A percentile compares a stretch with the other conserved stretches of the same genome.
Evolutionary conservation across 768 basidiomycete species (phyloP).

Genomic region (Grammothele lineata): DNA sequence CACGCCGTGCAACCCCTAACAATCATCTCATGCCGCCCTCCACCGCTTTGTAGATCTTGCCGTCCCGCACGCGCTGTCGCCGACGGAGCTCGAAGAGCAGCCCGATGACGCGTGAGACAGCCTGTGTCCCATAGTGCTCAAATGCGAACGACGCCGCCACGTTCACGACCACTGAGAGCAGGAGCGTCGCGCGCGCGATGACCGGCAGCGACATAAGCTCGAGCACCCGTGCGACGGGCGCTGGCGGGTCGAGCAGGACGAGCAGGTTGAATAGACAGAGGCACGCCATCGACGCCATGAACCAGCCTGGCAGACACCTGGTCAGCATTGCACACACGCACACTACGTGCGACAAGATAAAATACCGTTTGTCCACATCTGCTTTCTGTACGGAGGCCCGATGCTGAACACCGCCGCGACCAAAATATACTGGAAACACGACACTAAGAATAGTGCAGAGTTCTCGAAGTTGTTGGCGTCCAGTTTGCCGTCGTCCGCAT

Average conservation of each 20-base stretch:
- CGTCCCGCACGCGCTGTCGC: conserved; percentile 50
- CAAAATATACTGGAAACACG: conserved; percentile 98
- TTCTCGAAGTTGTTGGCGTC: conserved; percentile 90
- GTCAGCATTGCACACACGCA: conserved; percentile 1
- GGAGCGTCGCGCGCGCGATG: conserved; percentile 64
- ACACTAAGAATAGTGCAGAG: conserved; percentile 85
- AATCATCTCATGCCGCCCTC: conserved; percentile 59
- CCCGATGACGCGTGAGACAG: conserved; percentile 54
- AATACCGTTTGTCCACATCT: conserved; percentile 91
- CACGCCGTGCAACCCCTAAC: neutral
- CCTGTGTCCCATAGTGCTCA: conserved; percentile 70
- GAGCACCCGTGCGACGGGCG: conserved; percentile 53
- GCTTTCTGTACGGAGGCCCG: conserved; percentile 92
- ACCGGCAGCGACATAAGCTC: conserved; percentile 74
- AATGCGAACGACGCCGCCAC: conserved; percentile 65
- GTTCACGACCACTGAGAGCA: conserved; percentile 65
- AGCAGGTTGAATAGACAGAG: conserved; percentile 72
- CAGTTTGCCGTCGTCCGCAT: conserved; percentile 58
- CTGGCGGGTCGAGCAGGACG: conserved; percentile 71
- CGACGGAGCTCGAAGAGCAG: conserved; percentile 37
- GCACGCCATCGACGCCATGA: conserved; percentile 72
- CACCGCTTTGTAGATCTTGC: conserved; percentile 83
- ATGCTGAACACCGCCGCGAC: conserved; percentile 98
- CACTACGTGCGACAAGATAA: neutral
- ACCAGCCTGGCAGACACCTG: conserved; percentile 39